Percentiles rank a stretch among this genome's conserved stretches.
These are phyloP conservation scores for Paraglomus brasilianum DNA, from an alignment of 192 early-diverging fungal species.

Conservation along the genomic window DNA sequence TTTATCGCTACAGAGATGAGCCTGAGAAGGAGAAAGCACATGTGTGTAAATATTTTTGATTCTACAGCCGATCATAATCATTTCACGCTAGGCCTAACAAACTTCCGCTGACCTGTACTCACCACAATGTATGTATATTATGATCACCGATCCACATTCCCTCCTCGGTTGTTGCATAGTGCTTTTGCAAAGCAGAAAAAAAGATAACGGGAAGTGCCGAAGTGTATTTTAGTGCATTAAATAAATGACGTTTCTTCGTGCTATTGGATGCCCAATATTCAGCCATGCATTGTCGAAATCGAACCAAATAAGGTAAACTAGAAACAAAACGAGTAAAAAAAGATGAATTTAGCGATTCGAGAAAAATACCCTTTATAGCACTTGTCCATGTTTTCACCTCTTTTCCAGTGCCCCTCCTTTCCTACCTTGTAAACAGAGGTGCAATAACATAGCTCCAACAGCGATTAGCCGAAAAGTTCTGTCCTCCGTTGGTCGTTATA, in stretches of 20 bases:
- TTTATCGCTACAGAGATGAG: constrained; percentile 71
- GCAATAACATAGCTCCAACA: constrained; percentile 53
- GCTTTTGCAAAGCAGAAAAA: constrained; percentile 51
- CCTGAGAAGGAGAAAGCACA: constrained; percentile 39
- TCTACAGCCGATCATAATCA: too few relatives aligned
- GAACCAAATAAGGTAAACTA: constrained; percentile 76
- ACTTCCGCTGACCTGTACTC: constrained; percentile 3
- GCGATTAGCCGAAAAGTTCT: constrained; percentile 30
- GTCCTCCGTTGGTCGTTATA: constrained; percentile 30
- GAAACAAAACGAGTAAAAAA: not conserved
- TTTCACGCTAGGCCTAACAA: not conserved
- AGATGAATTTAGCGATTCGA: constrained; percentile 11
- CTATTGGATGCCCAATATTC: constrained; percentile 64
- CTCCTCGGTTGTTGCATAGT: constrained; percentile 30
- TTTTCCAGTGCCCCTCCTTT: not conserved
- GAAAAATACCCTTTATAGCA: constrained; percentile 14
- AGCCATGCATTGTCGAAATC: constrained; percentile 75
- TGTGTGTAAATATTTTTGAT: not conserved
- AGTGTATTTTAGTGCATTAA: constrained; percentile 91
- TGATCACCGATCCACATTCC: constrained; percentile 33
- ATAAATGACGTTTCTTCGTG: constrained; percentile 65
- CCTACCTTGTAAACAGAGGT: constrained; percentile 69
- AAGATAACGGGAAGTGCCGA: constrained; percentile 79
- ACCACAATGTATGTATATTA: constrained; percentile 42
- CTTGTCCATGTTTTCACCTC: not conserved